Base-by-base conservation (phyloP, 2,329 filamentous ascomycete genomes). In the Teratosphaeria destructans region DNA sequence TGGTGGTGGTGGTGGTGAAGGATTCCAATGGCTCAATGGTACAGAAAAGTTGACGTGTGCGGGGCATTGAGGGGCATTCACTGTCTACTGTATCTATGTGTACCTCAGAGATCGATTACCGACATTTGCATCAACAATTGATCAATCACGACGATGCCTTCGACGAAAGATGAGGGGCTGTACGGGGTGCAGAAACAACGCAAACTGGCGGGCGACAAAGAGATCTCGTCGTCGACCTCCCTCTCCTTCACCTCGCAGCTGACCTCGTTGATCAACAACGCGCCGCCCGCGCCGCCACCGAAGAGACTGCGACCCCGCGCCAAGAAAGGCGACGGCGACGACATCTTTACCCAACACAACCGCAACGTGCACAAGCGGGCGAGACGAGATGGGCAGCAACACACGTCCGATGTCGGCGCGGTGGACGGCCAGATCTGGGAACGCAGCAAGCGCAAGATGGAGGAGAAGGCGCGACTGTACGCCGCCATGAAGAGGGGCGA, bases 401-500 rank as follows among this genome's bases (percentile, higher is more conserved):
- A 83, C 68, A 79, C 75, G 27, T 80, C 81, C 55, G 84, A 88
- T 67, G 82, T 87, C 59, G 88, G 82, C 11, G 73, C 71, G 12
- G 76, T 87, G 32, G 85, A 88, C 65, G 76, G 79, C 14, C 78
- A 76, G 10, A 75, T 79, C 19, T 78, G 83, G 70, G 77, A 82
- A 78, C 84, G 88, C 59, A 87, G 89, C 26, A 88, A 86, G 72
- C 83, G 86, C 64, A 89, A 86, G 70, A 89, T 99, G 86, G 86
- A 95, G 70, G 87, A 91, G 76, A 99, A 99, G 74, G 90, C 89
- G 3, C 83, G 88, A 4, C 76, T 94, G 1, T 99, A 99, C 74
- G 86, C 88, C 6, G 88, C 89, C 43, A 87, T 99, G 84, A 95
- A 95, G 74, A 82, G 89, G 37, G 92, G 93, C n/a, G 87, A 95